Percentiles rank a stretch among this genome's conserved stretches.
Conservation (phyloP, 2,329 filamentous ascomycete species). For the Thyridium curvatum region DNA sequence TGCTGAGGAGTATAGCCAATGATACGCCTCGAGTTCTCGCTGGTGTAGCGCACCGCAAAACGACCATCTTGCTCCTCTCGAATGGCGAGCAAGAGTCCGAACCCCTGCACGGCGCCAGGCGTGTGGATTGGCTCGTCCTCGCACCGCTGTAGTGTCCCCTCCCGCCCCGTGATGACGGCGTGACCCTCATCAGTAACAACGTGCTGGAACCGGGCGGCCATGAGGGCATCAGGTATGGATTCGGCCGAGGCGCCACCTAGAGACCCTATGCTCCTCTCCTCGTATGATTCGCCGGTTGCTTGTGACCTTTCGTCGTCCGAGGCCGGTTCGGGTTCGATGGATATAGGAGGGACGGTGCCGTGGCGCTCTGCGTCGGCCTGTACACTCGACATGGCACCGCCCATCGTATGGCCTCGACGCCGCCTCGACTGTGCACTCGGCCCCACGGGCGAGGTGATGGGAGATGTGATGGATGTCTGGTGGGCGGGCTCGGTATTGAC, state of each 20-base stretch:
- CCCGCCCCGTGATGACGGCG: conserved; percentile 73
- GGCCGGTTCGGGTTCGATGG: conserved; percentile 8
- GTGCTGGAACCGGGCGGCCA: conserved; percentile 75
- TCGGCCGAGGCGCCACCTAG: conserved; percentile 3
- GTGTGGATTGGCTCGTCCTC: conserved; percentile 90
- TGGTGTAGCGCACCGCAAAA: conserved; percentile 66
- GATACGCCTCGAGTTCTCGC: conserved; percentile 71
- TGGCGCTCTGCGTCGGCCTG: conserved; percentile 36
- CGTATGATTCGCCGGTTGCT: neutral
- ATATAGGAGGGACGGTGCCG: conserved; percentile 21
- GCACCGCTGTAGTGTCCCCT: conserved; percentile 69
- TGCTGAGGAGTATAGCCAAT: conserved; percentile 73
- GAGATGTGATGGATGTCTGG: conserved; percentile 3
- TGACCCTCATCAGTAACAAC: conserved; percentile 71
- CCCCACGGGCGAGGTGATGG: neutral
- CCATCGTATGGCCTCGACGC: conserved; percentile 25
- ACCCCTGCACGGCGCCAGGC: conserved; percentile 74
- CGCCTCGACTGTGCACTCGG: conserved; percentile 1
- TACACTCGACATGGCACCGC: conserved; percentile 36
- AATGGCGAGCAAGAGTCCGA: conserved; percentile 70
- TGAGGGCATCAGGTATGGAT: conserved; percentile 32
- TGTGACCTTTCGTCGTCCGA: conserved; percentile 13
- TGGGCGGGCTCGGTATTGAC: conserved; percentile 6
- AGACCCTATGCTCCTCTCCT: neutral
- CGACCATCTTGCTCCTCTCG: conserved; percentile 63